A percentile compares a stretch with the other conserved stretches of the same genome.
These are phyloP conservation scores for Cerioporus squamosus DNA, from an alignment of 1,284 basidiomycete genomes.

Conservation along the genomic window DNA sequence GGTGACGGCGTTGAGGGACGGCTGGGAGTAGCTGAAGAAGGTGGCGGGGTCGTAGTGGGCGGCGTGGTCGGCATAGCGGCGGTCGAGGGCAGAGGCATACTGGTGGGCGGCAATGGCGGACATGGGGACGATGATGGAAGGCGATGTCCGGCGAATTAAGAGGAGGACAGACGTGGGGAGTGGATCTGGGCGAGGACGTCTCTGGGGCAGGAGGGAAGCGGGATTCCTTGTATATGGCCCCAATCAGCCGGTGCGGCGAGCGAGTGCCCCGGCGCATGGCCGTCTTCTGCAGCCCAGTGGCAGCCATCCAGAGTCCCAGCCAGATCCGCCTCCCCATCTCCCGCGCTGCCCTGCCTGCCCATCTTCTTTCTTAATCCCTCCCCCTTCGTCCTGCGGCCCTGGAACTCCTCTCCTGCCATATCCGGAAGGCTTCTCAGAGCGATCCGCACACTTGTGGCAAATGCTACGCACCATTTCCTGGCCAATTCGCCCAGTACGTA, in stretches of 20 bases:
- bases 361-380: constrained; percentile 2
- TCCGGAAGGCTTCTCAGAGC: constrained; percentile 16
- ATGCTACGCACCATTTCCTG: not conserved
- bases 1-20: constrained; percentile 19
- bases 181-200: no score
- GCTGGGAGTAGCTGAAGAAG: constrained; percentile 19
- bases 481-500: constrained; percentile 8
- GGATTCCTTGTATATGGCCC: constrained; percentile 18
- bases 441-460: constrained; percentile 19
- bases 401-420: constrained; percentile 7
- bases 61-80: constrained; percentile 14
- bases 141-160: constrained; percentile 16
- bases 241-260: not conserved
- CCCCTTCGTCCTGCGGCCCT: not conserved
- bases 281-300: not conserved
- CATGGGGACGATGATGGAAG: constrained; percentile 19
- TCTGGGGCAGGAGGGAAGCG: constrained; percentile 2
- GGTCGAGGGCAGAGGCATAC: constrained; percentile 15
- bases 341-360: not conserved
- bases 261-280: constrained; percentile 13
- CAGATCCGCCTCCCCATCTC: constrained; percentile 15
- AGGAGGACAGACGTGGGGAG: constrained; percentile 3
- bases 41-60: constrained; percentile 18
- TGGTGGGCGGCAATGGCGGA: constrained; percentile 25
- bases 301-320: constrained; percentile 6